Evolutionary conservation across 352 stramenopile genomes (phyloP).

Genomic region (Phytophthora constricta): DNA sequence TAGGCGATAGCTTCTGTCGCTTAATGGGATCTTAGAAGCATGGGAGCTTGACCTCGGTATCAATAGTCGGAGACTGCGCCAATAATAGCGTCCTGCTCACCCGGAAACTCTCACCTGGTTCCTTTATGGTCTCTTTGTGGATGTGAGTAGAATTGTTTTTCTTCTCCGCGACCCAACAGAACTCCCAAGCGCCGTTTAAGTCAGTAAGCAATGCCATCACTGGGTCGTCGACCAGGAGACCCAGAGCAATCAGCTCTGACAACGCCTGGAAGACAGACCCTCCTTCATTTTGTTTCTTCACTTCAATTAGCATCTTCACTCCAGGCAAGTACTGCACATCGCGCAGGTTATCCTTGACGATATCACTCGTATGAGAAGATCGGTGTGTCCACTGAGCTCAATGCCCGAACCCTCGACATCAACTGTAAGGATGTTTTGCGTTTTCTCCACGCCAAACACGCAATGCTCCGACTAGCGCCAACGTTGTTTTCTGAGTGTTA

Average conservation of each 20-base stretch:
- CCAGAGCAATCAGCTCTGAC: constrained; percentile 52
- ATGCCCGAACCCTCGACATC: constrained; percentile 37
- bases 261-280: constrained; percentile 39
- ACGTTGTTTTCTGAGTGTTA: constrained; percentile 52
- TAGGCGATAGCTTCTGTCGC: constrained; percentile 44
- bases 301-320: constrained; percentile 59
- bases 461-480: constrained; percentile 44
- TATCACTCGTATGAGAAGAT: constrained; percentile 53
- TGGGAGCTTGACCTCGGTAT: constrained; percentile 40
- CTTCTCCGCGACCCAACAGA: constrained; percentile 53
- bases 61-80: constrained; percentile 27
- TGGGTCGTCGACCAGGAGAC: constrained; percentile 41
- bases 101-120: constrained; percentile 36
- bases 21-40: constrained; percentile 42
- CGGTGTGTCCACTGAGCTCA: constrained; percentile 42
- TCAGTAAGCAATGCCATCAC: constrained; percentile 58
- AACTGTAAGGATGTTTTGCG: constrained; percentile 38
- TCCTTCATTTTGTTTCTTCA: constrained; percentile 42
- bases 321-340: constrained; percentile 35
- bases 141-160: constrained; percentile 27
- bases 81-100: constrained; percentile 47
- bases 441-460: constrained; percentile 42
- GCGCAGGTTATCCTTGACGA: constrained; percentile 13
- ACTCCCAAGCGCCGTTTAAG: constrained; percentile 41
- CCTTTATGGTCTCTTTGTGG: constrained; percentile 25